phyloP scores from a whole-genome alignment of 73 alveolate species.

The Paramecium primaurelia region DNA sequence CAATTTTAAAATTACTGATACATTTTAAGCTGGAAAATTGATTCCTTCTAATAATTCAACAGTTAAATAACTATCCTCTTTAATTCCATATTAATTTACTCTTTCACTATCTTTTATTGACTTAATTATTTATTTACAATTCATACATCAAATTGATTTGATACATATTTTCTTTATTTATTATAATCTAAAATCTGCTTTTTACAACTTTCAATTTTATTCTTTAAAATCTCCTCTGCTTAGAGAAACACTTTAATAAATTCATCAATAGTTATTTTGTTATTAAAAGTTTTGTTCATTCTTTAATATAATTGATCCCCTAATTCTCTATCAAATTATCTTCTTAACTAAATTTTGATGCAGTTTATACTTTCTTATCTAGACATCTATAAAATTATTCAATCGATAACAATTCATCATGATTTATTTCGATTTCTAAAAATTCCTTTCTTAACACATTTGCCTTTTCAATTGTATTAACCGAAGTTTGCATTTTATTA shows the following conservation, averaged over 20 bases:
- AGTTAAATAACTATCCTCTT: background rate
- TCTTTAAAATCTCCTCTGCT: slow-evolving; percentile 20
- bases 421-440: slow-evolving; percentile 32
- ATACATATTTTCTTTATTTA: background rate
- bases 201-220: background rate
- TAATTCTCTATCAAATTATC: slow-evolving; percentile 20
- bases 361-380: background rate
- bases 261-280: slow-evolving; percentile 25
- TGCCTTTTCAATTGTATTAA: slow-evolving; percentile 14
- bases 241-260: background rate
- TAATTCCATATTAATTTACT: slow-evolving; percentile 18
- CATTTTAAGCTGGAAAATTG: background rate
- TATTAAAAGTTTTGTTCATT: background rate
- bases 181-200: slow-evolving; percentile 14
- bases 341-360: background rate
- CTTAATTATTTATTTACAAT: background rate
- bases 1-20: background rate
- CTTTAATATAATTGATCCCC: slow-evolving; percentile 23
- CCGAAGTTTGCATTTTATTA: background rate
- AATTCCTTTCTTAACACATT: slow-evolving; percentile 25
- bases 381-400: background rate
- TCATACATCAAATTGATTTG: background rate
- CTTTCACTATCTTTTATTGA: background rate
- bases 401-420: slow-evolving; percentile 10
- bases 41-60: background rate